These are phyloP conservation scores for Chlorencoelia australis DNA, from an alignment of 2,329 filamentous ascomycete species.

Conservation along the genomic window DNA sequence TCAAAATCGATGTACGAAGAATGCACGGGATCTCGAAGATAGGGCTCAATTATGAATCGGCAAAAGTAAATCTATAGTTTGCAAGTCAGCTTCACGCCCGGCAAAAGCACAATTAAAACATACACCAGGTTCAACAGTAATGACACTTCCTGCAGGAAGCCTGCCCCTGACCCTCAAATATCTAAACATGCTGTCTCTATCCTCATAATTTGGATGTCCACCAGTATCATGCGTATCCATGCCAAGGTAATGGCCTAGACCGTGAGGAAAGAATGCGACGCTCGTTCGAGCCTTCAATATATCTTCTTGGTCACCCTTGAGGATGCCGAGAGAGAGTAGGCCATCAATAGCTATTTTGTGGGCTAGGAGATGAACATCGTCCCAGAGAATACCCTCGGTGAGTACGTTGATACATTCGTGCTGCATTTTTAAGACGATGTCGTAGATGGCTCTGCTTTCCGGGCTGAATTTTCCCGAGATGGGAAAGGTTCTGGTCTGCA, in stretches of 20 bases:
- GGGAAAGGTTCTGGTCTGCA: slow-evolving; percentile 83
- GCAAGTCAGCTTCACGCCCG: slow-evolving; percentile 1
- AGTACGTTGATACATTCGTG: slow-evolving; percentile 62
- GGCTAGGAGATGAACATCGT: slow-evolving; percentile 69
- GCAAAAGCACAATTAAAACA: slow-evolving; percentile 27
- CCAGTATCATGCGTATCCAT: slow-evolving; percentile 89
- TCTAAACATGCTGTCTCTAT: slow-evolving; percentile 74
- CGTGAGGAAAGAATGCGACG: slow-evolving; percentile 85
- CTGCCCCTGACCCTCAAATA: slow-evolving; percentile 73
- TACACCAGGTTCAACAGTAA: slow-evolving; percentile 91
- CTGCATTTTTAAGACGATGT: slow-evolving; percentile 82
- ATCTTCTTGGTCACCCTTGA: slow-evolving; percentile 57
- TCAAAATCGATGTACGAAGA: slow-evolving; percentile 65
- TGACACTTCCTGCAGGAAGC: slow-evolving; percentile 68
- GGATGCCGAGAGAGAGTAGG: slow-evolving; percentile 63
- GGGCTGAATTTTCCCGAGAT: slow-evolving; percentile 60
- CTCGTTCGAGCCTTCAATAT: slow-evolving; percentile 73
- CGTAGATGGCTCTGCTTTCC: slow-evolving; percentile 66
- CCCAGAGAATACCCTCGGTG: slow-evolving; percentile 67
- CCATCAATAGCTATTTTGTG: slow-evolving; percentile 77
- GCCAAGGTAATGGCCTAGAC: slow-evolving; percentile 81
- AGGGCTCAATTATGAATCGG: slow-evolving; percentile 76
- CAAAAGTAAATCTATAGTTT: slow-evolving; percentile 74
- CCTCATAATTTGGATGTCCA: slow-evolving; percentile 66
- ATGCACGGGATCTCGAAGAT: slow-evolving; percentile 61